Conservation (phyloP, 768 basidiomycete genomes). For the Trametes punicea region DNA sequence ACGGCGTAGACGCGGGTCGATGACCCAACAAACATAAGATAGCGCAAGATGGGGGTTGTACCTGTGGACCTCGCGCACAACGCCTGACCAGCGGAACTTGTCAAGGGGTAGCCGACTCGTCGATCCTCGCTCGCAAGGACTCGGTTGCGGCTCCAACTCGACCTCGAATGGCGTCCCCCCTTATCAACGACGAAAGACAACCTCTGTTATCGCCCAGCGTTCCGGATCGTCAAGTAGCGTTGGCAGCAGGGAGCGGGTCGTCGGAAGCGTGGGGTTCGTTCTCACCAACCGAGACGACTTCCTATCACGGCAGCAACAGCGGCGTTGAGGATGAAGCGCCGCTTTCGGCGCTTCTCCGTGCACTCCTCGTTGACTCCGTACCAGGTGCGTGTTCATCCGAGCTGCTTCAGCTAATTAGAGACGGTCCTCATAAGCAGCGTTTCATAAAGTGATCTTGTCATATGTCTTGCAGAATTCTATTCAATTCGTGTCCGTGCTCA, state of each 20-base stretch:
- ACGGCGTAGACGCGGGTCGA: no score
- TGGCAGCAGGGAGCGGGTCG: conserved; percentile 10
- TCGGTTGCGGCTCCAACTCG: no score
- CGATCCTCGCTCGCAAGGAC: no score
- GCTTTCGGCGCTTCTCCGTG: conserved; percentile 38
- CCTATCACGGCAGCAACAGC: conserved; percentile 12
- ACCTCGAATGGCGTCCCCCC: not conserved
- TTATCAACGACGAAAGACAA: conserved; percentile 15
- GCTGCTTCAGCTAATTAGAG: not conserved
- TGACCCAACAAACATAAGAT: not conserved
- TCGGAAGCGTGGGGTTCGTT: conserved; percentile 9
- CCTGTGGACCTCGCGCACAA: no score
- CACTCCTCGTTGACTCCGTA: conserved; percentile 53
- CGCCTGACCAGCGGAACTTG: no score
- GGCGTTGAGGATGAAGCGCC: conserved; percentile 7
- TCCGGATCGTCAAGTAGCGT: not conserved
- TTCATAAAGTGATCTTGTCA: conserved; percentile 53
- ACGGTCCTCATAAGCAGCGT: not conserved
- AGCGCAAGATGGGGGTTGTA: no score
- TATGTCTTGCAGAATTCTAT: conserved; percentile 74
- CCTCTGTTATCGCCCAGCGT: conserved; percentile 14
- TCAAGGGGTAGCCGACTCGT: no score
- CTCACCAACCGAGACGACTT: conserved; percentile 16
- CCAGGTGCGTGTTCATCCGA: conserved; percentile 43
- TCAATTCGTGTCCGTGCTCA: conserved; percentile 60